Evolutionary conservation across 257 asterid genomes (phyloP), one percentile per base, ranked within the genome.

Genomic region (Ilex aquifolium): DNA sequence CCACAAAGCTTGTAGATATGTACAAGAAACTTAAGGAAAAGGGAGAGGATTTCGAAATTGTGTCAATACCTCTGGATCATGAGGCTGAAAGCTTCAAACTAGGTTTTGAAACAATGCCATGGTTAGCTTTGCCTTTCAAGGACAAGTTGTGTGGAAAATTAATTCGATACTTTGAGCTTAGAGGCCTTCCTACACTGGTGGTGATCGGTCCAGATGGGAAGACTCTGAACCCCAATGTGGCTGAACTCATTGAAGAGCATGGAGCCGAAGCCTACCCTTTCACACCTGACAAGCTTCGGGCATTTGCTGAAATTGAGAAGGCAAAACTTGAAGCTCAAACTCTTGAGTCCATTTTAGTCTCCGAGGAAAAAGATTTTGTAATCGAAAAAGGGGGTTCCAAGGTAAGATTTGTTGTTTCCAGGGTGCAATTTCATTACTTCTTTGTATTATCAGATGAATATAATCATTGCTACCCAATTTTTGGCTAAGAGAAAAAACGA

Each of bases 211-310:
- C 81, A 15, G 72, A 76, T 60, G 81, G 77, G 49, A 64, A 76
- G 55, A 76, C 77, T 13, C 54, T 71, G 29, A 63, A 63, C 12
- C 21, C 57, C 8, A 72, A 72, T 44, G 81, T 61, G 31, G 72
- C 55, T 50, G 76, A 76, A 62, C 10, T 54, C 31, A 44, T 76
- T 2, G 72, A 76, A 44, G 81, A 76, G 72, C 73, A 76, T 44
- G 81, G 81, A 2, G 69, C 31, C 54, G 67, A 67, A 56, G 77
- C 67, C 10, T 76, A 67, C 11, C 81, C 81, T 44, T 76, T 76
- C 48, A 71, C 75, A 10, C 67, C 53, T 17, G 75, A 76, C 59
- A 61, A 57, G 48, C 58, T 71, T 17, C 62, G n/a, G 1, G 27
- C 58, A 63, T 48, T 73, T 32, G 71, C 65, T 46, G 57, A 63